Evolutionary conservation across 2,329 filamentous ascomycete genomes (phyloP).

Genomic region (Orbilia oligospora): DNA sequence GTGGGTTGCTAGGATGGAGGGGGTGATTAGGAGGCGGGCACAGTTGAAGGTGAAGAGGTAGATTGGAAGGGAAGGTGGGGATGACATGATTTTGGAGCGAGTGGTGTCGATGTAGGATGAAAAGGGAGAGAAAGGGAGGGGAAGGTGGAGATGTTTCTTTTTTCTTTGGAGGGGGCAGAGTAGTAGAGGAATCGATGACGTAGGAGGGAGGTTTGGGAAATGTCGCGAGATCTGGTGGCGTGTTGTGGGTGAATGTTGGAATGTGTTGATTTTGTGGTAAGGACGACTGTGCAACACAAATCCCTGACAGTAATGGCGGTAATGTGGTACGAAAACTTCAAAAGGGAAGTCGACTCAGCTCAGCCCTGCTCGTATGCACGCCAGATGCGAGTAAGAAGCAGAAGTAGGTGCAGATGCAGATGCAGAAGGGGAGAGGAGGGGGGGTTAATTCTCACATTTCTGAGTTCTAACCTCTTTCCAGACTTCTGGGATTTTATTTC

Average conservation of each 20-base stretch:
- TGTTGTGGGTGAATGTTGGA: constrained; percentile 6
- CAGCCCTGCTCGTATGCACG: constrained; percentile 22
- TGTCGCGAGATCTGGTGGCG: neutral
- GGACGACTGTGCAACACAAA: constrained; percentile 38
- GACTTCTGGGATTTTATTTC: neutral
- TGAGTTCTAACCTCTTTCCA: neutral
- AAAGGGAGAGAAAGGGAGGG: neutral
- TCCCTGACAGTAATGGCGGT: neutral
- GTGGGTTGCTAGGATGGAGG: constrained; percentile 68
- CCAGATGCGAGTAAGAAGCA: constrained; percentile 30
- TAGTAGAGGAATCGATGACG: neutral
- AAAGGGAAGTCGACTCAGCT: neutral
- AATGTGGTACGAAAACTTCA: neutral
- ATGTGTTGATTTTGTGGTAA: constrained; percentile 55
- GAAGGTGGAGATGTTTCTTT: neutral
- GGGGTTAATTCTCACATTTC: neutral
- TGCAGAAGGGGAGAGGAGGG: neutral
- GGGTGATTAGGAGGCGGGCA: constrained; percentile 42
- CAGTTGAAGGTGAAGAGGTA: constrained; percentile 60
- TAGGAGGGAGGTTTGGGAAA: neutral
- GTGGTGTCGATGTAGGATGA: neutral
- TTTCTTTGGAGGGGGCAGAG: too few relatives aligned
- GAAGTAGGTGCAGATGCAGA: too few relatives aligned
- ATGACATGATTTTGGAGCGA: constrained; percentile 23
- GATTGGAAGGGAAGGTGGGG: constrained; percentile 72